A percentile compares a stretch with the other conserved stretches of the same genome.
Conservation (phyloP, 768 basidiomycete genomes). For the Boletus insuetus region DNA sequence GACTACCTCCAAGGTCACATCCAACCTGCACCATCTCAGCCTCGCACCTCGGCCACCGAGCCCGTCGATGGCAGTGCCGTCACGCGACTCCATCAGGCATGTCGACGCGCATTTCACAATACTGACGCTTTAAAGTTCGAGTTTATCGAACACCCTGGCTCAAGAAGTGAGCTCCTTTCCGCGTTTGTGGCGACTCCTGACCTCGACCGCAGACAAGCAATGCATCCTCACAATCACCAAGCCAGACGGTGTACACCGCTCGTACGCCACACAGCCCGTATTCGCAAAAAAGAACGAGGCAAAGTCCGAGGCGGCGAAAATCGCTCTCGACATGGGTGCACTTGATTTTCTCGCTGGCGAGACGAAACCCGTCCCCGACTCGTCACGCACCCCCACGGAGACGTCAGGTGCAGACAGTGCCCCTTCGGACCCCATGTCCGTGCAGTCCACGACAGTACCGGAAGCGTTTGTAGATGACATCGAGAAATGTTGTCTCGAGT, state of each 20-base stretch:
- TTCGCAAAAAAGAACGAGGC: slow-evolving; percentile 52
- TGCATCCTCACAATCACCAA: slow-evolving; percentile 62
- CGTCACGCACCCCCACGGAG: slow-evolving; percentile 16
- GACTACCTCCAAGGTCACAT: slow-evolving; percentile 21
- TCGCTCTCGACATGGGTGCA: slow-evolving; percentile 59
- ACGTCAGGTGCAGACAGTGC: not conserved
- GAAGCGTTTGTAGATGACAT: slow-evolving; percentile 38
- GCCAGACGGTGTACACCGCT: slow-evolving; percentile 48
- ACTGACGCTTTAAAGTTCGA: slow-evolving; percentile 45
- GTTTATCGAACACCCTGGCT: slow-evolving; percentile 39
- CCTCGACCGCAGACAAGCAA: slow-evolving; percentile 42
- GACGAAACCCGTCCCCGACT: slow-evolving; percentile 34
- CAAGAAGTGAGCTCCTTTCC: slow-evolving; percentile 32
- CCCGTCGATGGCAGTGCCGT: slow-evolving; percentile 23
- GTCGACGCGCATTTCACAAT: slow-evolving; percentile 42
- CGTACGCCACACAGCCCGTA: slow-evolving; percentile 49
- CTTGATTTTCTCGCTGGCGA: slow-evolving; percentile 54
- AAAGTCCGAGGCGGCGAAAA: slow-evolving; percentile 46
- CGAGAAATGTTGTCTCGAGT: slow-evolving; percentile 52
- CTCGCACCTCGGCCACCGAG: not conserved
- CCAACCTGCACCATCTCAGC: not conserved
- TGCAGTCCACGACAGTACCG: not conserved
- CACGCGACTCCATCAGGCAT: slow-evolving; percentile 40
- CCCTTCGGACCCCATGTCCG: not conserved
- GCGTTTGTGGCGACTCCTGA: slow-evolving; percentile 1